Evolutionary conservation across 495 filamentous ascomycete species (phyloP), one percentile per base, ranked within the genome.

Genomic region (Podospora pseudoanserina): DNA sequence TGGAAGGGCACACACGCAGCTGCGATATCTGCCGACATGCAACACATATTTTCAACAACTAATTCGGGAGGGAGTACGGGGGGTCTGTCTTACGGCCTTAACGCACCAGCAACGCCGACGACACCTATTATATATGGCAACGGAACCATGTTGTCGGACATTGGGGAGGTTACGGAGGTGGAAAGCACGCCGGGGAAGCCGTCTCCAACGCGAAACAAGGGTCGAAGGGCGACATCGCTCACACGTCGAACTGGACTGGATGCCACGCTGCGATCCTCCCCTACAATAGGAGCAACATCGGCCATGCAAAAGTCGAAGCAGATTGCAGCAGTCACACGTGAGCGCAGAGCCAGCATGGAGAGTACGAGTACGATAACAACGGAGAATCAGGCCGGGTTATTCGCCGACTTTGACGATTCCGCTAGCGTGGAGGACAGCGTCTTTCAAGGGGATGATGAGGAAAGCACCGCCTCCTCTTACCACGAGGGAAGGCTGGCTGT

Each of bases 91-190:
- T 80, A 72, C 79, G 86, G 79, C 75, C 79, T 72, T 71, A 78
- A 75, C 72, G 87, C 84, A 55, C 81, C 79, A 65, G 80, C 82
- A 70, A 88, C 79, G 71, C 84, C 78, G 63, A 87, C 80, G 68
- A 87, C 82, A 54, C 85, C 78, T 66, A 88, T 84, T 76, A 89
- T 83, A 76, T 90, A 79, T 71, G 84, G 84, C 11, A 86, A 87
- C 71, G 85, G 85, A 18, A 87, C 85, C 58, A 86, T 87, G 83
- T 74, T 92, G 63, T 91, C 89, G 57, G 89, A 91, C 78, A 92
- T 92, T 75, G 89, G 89, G 20, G 89, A 92, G 80, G 89, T 87
- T 9, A 87, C 85, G 30, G 85, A 87, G 71, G 85, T 82, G 20
- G 85, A 87, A 74, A 86, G 84, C 73, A 84, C 82, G 32, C 71